Conservation (phyloP, 2,329 filamentous ascomycete genomes). For the Albophoma yamanashiensis region DNA sequence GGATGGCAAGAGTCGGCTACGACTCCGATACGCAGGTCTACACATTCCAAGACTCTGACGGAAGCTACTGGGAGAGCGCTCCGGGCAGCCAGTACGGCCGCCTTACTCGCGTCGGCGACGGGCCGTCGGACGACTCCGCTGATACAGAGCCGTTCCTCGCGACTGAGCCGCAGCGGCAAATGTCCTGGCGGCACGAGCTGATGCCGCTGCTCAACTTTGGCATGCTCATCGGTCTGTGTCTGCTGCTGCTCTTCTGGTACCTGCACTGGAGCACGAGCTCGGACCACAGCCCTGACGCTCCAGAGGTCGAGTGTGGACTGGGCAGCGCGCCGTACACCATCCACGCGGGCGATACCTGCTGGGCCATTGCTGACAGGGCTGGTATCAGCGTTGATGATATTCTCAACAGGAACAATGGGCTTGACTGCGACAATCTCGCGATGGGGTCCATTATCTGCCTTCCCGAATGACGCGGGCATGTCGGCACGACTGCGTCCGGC, state of each 20-base stretch:
- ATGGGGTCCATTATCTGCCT: conserved; percentile 35
- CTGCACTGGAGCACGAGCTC: conserved; percentile 21
- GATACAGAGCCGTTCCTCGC: conserved; percentile 21
- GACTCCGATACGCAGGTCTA: conserved; percentile 44
- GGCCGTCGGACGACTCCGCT: conserved; percentile 11
- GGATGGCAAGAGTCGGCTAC: conserved; percentile 44
- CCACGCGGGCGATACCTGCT: conserved; percentile 39
- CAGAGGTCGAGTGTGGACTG: conserved; percentile 12
- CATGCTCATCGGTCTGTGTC: conserved; percentile 37
- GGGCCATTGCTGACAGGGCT: conserved; percentile 34
- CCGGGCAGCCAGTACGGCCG: conserved; percentile 38
- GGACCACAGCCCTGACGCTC: conserved; percentile 1
- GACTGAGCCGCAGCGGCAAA: conserved; percentile 12
- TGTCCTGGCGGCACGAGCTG: conserved; percentile 40
- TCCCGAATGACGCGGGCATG: conserved; percentile 12
- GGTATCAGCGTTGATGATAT: conserved; percentile 34
- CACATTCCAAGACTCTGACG: conserved; percentile 38
- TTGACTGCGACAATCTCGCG: conserved; percentile 35
- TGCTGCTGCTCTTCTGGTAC: conserved; percentile 40
- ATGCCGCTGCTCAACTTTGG: conserved; percentile 49
- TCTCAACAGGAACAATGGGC: conserved; percentile 28
- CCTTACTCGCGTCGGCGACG: conserved; percentile 27
- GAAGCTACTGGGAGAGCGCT: conserved; percentile 37
- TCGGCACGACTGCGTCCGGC: background rate
- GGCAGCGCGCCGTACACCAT: conserved; percentile 27